Evolutionary conservation across 352 stramenopile genomes (phyloP).

Genomic region (Phytophthora parvispora): DNA sequence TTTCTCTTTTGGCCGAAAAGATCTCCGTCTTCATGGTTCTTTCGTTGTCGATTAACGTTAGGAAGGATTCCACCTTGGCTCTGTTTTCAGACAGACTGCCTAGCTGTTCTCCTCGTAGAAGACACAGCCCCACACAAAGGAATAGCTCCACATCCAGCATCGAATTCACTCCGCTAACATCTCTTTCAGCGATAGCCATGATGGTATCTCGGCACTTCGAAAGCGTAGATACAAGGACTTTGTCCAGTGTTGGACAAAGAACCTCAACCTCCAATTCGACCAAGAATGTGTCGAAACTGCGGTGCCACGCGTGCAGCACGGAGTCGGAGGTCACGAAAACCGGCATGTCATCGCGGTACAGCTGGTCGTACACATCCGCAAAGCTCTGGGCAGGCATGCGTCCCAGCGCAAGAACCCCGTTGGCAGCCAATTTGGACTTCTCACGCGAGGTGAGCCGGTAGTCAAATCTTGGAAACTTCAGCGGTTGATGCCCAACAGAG

Average conservation of each 20-base stretch:
- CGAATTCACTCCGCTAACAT: not conserved
- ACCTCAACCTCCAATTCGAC: conserved; percentile 23
- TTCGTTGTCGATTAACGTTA: no score
- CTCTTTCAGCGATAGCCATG: not conserved
- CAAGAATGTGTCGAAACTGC: conserved; percentile 42
- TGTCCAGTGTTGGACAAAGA: conserved; percentile 11
- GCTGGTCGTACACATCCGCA: conserved; percentile 33
- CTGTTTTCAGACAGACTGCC: not conserved
- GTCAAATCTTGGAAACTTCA: conserved; percentile 12
- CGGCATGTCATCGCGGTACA: conserved; percentile 43
- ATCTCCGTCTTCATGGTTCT: no score
- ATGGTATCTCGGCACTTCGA: not conserved
- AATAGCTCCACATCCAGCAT: no score
- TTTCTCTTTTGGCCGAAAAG: no score
- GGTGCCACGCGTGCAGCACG: conserved; percentile 50
- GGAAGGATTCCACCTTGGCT: not conserved
- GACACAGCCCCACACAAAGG: no score
- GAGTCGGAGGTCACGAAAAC: conserved; percentile 44
- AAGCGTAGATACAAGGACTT: conserved; percentile 9
- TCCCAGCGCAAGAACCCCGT: conserved; percentile 23
- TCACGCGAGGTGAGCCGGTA: conserved; percentile 28
- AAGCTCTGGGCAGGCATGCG: conserved; percentile 35
- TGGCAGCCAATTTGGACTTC: conserved; percentile 14
- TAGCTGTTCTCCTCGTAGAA: not conserved
- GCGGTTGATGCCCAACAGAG: not conserved